Evolutionary conservation across 2,329 filamentous ascomycete genomes (phyloP), one percentile per base, ranked within the genome.

Genomic region (Fusarium pininemorale): DNA sequence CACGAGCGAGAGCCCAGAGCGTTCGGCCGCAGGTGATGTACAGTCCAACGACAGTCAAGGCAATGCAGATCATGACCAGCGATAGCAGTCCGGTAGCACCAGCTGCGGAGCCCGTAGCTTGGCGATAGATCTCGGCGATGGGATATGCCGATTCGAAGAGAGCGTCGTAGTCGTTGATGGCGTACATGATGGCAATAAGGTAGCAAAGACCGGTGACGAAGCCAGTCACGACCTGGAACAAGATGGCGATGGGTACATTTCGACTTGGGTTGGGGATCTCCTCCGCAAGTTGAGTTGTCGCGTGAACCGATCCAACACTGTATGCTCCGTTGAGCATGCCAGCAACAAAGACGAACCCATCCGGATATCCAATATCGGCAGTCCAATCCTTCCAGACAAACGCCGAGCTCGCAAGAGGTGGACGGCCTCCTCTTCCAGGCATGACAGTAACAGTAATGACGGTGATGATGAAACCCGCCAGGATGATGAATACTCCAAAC

Each of bases 291-390:
- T 93, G 91, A 4, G 88, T 89, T 3, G 90, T 88, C 54, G 90
- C 89, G 77, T 94, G 92, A 1, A 90, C 89, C 3, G 89, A 89
- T 12, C 91, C 92, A 16, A 93, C 88, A 50, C 89, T 88, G 78
- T 90, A 94, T 7, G 91, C 91, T 16, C 91, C 92, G 75, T 94
- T 94, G n/a, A 84, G 80, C 83, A 84, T 84, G 3, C 83, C 83
- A 1, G 80, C 78, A 8, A 83, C 76, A 54, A 85, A 85, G 5
- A 85, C 83, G 63, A 85, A 83, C 0, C 83, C 83, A 38, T 84
- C 73, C 0, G 81, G 80, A 50, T 85, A 85, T 22, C 84, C 84
- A 50, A 84, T 81, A 39, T 80, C 73, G 28, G 82, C 81, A 16
- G 75, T 73, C 84, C 84, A 85, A 16, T 84, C 79, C 5, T 56